Percentiles rank a stretch among this genome's conserved stretches.
Evolutionary conservation across 2,329 filamentous ascomycete genomes (phyloP).

Genomic region (Claviceps quebecensis): DNA sequence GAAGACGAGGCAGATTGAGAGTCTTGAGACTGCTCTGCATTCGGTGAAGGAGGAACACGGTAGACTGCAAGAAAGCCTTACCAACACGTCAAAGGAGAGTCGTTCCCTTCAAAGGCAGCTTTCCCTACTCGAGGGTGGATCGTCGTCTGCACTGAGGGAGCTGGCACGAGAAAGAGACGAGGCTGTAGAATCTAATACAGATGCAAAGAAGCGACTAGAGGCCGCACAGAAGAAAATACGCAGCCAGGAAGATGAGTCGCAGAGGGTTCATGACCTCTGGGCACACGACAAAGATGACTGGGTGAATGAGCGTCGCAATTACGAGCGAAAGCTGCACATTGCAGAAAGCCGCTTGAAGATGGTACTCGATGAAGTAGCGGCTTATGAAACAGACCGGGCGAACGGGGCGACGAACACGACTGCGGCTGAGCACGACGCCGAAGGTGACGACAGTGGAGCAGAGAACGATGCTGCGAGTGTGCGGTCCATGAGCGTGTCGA

Average conservation of each 20-base stretch:
- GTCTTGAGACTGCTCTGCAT: slow-evolving; percentile 63
- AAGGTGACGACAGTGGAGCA: slow-evolving; percentile 45
- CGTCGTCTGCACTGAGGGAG: slow-evolving; percentile 71
- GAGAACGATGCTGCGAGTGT: slow-evolving; percentile 63
- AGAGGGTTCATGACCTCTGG: slow-evolving; percentile 67
- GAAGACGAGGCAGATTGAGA: slow-evolving; percentile 75
- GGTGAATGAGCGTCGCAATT: slow-evolving; percentile 68
- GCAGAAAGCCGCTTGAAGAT: slow-evolving; percentile 74
- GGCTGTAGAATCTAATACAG: slow-evolving; percentile 55
- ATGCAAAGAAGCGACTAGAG: slow-evolving; percentile 67
- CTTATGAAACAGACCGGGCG: slow-evolving; percentile 44
- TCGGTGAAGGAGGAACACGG: slow-evolving; percentile 62
- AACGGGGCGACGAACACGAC: slow-evolving; percentile 23
- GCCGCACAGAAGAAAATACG: slow-evolving; percentile 62
- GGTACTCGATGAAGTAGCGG: slow-evolving; percentile 74
- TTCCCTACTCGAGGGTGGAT: slow-evolving; percentile 74
- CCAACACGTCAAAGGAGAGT: slow-evolving; percentile 57
- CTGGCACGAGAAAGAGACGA: slow-evolving; percentile 77
- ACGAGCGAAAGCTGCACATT: slow-evolving; percentile 79
- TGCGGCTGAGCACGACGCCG: slow-evolving; percentile 33
- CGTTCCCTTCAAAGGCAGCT: slow-evolving; percentile 75
- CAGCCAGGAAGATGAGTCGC: slow-evolving; percentile 68
- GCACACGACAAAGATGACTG: slow-evolving; percentile 71
- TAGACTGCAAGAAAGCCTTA: slow-evolving; percentile 45
- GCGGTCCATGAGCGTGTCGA: slow-evolving; percentile 55